Evolutionary conservation across 257 asterid genomes (phyloP).

Genomic region (Salvia hispanica): DNA sequence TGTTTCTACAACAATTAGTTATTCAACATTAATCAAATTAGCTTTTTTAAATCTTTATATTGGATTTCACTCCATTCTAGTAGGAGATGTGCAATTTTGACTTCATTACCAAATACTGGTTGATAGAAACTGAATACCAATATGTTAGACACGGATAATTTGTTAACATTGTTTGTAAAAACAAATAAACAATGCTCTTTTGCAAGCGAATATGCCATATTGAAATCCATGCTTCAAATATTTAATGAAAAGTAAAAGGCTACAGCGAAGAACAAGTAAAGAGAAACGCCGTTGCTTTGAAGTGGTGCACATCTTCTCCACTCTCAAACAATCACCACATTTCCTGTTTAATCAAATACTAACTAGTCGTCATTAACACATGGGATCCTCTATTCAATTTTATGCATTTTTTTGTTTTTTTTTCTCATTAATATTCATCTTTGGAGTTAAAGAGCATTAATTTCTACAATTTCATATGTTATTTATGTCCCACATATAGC

Average conservation of each 20-base stretch:
- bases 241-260: neutral
- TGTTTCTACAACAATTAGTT: too few species aligned
- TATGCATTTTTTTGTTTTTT: neutral
- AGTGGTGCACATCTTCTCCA: slow-evolving; percentile 32
- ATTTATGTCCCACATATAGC: neutral
- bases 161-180: too few species aligned
- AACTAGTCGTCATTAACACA: too few species aligned
- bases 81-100: too few species aligned
- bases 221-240: slow-evolving; percentile 3
- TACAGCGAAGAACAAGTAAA: slow-evolving; percentile 5
- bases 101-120: too few species aligned
- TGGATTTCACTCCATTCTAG: too few species aligned
- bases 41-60: too few species aligned
- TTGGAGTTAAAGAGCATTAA: neutral
- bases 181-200: neutral
- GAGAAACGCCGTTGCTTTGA: slow-evolving; percentile 3
- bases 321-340: slow-evolving; percentile 15
- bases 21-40: too few species aligned
- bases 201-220: neutral
- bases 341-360: neutral
- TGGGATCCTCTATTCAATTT: neutral
- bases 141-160: too few species aligned
- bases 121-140: too few species aligned
- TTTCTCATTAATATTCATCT: neutral
- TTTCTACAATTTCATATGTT: neutral